Conservation (phyloP, 139 green algal species). For the Tetradesmus obliquus region DNA sequence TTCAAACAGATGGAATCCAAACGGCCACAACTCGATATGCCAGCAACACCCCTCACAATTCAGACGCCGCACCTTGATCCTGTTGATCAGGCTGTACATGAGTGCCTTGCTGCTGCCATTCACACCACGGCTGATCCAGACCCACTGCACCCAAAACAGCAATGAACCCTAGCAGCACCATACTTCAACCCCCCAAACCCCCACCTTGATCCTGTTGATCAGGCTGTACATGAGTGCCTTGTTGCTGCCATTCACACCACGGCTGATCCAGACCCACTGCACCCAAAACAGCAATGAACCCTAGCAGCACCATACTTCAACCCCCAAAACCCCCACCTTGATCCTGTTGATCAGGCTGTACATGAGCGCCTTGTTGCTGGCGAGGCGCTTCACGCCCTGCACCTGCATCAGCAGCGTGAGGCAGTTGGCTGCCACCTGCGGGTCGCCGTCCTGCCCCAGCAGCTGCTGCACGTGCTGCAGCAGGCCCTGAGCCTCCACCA, state of each 20-base stretch:
- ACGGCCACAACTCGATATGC: too few species aligned
- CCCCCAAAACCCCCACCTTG: constrained; percentile 60
- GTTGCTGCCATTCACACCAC: constrained; percentile 1
- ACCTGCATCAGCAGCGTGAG: constrained; percentile 69
- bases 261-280: neutral
- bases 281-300: too few species aligned
- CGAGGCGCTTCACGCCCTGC: constrained; percentile 23
- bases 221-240: constrained; percentile 87
- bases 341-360: constrained; percentile 95
- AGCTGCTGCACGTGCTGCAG: constrained; percentile 27
- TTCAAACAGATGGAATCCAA: too few species aligned
- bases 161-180: too few species aligned
- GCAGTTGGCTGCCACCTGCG: constrained; percentile 92
- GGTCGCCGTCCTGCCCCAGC: constrained; percentile 24
- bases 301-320: too few species aligned
- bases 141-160: neutral
- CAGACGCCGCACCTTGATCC: constrained; percentile 78
- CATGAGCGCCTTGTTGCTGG: constrained; percentile 73
- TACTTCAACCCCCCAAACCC: neutral
- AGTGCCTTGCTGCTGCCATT: constrained; percentile 64
- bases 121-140: too few species aligned
- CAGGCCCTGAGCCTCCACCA: constrained; percentile 34
- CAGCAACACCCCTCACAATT: too few species aligned
- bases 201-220: constrained; percentile 93
- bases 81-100: constrained; percentile 92